Evolutionary conservation across 371 early-diverging fungal genomes (phyloP), one percentile per base, ranked within the genome.

Genomic region (Fennellomyces sp.): DNA sequence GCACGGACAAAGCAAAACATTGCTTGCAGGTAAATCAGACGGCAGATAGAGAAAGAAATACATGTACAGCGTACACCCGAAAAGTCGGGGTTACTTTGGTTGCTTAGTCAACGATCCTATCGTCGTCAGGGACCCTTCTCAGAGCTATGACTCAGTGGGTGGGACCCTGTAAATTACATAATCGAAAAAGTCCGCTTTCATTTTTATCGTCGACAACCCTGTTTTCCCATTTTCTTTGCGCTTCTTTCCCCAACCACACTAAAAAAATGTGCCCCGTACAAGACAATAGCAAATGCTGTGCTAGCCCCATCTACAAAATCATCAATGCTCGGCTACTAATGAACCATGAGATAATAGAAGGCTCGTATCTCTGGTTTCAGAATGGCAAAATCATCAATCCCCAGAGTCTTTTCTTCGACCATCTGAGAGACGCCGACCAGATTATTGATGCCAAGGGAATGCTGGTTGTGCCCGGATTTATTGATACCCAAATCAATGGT

Each of bases 401-500:
- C 2, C 85, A 85, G 58, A 72, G 73, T 45, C 70, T 88, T 52
- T 94, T 94, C 64, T 94, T 86, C 70, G 74, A 79, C 48, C 84
- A 82, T 33, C 81, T 83, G 58, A 78, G 83, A 52, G 81, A 79
- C 29, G 88, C 93, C 7, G 91, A 90, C 67, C 69, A 77, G 21
- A 82, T 87, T 49, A 85, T 94, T 59, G 91, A 94, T 75, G 91
- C 91, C 35, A 69, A 86, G 39, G 89, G 91, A 50, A 58, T 84
- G 30, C 71, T 94, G 10, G 84, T 93, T 21, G 88, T 83, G 2
- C 92, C 94, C 21, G 94, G 94, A 6, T 93, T 85, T 53, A 86
- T 94, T 36, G 94, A 94, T 61, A 72, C 91, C 12, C 93, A 94
- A 70, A 87, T 94, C 58, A 94, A 94, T 60, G 94, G 94, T 49